These are phyloP conservation scores for Solanum rostratum DNA, from an alignment of 257 asterid species.

Conservation along the genomic window DNA sequence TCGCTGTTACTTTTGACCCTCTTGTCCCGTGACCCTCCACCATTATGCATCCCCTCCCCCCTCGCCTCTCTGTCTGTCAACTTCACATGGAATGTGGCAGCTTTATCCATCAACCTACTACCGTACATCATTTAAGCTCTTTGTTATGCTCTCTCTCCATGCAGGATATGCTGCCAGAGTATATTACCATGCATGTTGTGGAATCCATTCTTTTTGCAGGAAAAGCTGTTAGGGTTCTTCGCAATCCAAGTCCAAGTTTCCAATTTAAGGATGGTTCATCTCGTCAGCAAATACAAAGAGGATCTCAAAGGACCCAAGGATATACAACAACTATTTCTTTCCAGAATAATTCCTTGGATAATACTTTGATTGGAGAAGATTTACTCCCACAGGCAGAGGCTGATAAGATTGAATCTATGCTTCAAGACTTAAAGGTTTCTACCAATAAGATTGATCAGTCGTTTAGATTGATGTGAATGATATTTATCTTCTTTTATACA, in stretches of 20 bases:
- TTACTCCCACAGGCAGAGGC: constrained; percentile 91
- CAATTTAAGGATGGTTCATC: constrained; percentile 36
- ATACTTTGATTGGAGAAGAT: constrained; percentile 47
- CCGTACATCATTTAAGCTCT: background rate
- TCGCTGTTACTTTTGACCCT: background rate
- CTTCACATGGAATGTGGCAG: background rate
- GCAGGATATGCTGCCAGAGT: constrained; percentile 98
- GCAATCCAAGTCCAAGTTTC: constrained; percentile 74
- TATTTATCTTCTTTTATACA: background rate
- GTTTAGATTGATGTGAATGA: background rate
- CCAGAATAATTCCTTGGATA: constrained; percentile 37
- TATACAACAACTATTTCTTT: constrained; percentile 21
- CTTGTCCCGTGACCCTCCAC: background rate
- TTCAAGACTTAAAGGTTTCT: constrained; percentile 69
- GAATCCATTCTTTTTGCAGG: constrained; percentile 94
- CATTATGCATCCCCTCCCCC: background rate
- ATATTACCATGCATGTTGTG: constrained; percentile 65
- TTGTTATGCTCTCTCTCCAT: background rate
- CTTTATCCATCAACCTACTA: background rate
- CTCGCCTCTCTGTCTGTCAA: background rate
- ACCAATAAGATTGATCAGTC: background rate
- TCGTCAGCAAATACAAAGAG: constrained; percentile 56
- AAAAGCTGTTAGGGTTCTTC: constrained; percentile 90
- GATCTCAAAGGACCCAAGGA: constrained; percentile 56
- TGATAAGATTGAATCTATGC: constrained; percentile 83